phyloP scores from a whole-genome alignment of 352 stramenopile genomes.

The Globisporangium cylindrosporum region DNA sequence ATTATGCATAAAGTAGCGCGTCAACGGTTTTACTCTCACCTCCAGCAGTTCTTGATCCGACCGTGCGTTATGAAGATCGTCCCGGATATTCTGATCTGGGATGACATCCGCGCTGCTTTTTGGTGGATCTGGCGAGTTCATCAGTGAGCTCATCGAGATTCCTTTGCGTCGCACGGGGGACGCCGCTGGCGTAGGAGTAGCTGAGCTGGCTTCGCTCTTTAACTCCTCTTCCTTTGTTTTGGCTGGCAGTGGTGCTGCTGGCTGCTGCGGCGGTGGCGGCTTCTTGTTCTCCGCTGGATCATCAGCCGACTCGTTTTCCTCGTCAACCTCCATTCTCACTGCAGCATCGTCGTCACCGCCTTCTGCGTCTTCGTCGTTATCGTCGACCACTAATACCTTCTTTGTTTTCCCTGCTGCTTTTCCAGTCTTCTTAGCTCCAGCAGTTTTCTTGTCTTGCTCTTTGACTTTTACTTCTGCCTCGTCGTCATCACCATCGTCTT shows the following conservation, averaged over 20 bases:
- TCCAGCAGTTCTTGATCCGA: slow-evolving; percentile 43
- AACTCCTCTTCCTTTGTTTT: slow-evolving; percentile 22
- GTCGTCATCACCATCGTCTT: slow-evolving; percentile 11
- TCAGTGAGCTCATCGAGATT: slow-evolving; percentile 58
- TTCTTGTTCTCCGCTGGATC: slow-evolving; percentile 14
- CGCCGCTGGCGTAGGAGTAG: slow-evolving; percentile 25
- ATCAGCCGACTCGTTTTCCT: neutral
- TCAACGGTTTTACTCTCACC: slow-evolving; percentile 19
- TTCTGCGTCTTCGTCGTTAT: slow-evolving; percentile 13
- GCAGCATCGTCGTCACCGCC: neutral
- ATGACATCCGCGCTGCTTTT: slow-evolving; percentile 24
- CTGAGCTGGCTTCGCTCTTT: slow-evolving; percentile 25
- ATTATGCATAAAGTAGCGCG: neutral
- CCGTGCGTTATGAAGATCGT: slow-evolving; percentile 30
- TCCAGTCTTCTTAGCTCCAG: neutral
- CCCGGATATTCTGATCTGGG: slow-evolving; percentile 50
- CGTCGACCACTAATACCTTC: slow-evolving; percentile 16
- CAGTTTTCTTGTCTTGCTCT: slow-evolving; percentile 11
- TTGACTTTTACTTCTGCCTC: slow-evolving; percentile 1
- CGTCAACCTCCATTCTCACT: slow-evolving; percentile 23
- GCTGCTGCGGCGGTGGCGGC: slow-evolving; percentile 1
- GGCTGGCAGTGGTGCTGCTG: neutral
- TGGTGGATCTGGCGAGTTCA: slow-evolving; percentile 36
- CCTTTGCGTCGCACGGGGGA: slow-evolving; percentile 43
- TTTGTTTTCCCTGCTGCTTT: neutral